These are phyloP conservation scores for Sporisorium graminicola DNA, from an alignment of 1,284 basidiomycete species.

Conservation along the genomic window DNA sequence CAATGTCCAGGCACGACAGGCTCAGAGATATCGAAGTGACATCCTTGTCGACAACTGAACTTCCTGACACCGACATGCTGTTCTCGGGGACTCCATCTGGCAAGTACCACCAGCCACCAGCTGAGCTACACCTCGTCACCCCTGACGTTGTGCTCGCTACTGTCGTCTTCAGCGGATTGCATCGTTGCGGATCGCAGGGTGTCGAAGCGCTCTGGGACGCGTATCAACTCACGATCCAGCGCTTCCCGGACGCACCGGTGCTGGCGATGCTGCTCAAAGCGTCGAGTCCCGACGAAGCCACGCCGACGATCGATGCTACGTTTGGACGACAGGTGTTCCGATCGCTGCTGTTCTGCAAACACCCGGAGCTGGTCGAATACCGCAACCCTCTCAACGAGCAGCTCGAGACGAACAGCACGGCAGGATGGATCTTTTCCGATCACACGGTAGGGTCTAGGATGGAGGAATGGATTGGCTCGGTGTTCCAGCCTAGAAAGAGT, in stretches of 20 bases:
- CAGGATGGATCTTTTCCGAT: slow-evolving; percentile 38
- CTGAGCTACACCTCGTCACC: slow-evolving; percentile 7
- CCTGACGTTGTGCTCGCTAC: slow-evolving; percentile 31
- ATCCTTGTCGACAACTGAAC: not conserved
- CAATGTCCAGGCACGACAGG: not conserved
- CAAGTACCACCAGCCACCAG: not conserved
- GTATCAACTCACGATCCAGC: slow-evolving; percentile 29
- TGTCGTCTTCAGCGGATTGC: slow-evolving; percentile 39
- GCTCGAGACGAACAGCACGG: slow-evolving; percentile 15
- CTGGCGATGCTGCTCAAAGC: slow-evolving; percentile 41
- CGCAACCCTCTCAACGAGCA: slow-evolving; percentile 19
- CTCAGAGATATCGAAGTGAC: slow-evolving; percentile 15
- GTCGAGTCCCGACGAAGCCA: slow-evolving; percentile 7
- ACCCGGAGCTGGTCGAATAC: slow-evolving; percentile 26
- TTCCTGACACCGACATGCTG: not conserved
- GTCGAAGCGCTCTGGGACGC: slow-evolving; percentile 32
- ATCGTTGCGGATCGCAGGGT: slow-evolving; percentile 19
- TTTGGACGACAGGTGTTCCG: slow-evolving; percentile 34
- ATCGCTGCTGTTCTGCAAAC: slow-evolving; percentile 33
- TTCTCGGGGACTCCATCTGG: not conserved
- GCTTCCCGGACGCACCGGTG: slow-evolving; percentile 39
- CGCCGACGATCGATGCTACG: slow-evolving; percentile 10
- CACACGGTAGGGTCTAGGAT: slow-evolving; percentile 22
- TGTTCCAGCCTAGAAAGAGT: slow-evolving; percentile 11
- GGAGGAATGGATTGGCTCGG: slow-evolving; percentile 41